Conservation (phyloP, 1,284 basidiomycete species). For the Thelephora terrestris region DNA sequence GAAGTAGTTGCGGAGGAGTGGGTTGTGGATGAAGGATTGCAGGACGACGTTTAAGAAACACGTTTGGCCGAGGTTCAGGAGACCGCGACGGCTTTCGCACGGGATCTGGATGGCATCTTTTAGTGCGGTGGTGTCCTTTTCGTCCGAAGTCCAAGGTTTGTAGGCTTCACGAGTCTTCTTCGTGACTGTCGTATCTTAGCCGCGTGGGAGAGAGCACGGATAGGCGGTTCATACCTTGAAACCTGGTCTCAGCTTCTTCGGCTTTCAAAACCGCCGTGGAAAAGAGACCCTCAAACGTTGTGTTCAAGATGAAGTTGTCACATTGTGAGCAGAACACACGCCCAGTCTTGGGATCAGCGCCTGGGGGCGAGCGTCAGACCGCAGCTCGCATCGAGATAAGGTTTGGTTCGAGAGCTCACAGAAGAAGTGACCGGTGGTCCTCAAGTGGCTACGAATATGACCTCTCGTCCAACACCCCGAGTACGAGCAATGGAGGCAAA, state of each 20-base stretch:
- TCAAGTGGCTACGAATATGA: constrained; percentile 49
- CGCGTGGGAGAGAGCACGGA: neutral
- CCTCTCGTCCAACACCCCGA: constrained; percentile 61
- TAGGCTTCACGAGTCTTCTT: constrained; percentile 34
- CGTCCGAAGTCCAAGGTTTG: constrained; percentile 32
- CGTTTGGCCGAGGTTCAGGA: constrained; percentile 90
- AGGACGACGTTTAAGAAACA: constrained; percentile 93
- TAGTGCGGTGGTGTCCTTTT: constrained; percentile 28
- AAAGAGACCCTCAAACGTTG: constrained; percentile 30
- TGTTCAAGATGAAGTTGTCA: constrained; percentile 47
- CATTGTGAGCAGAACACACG: constrained; percentile 48
- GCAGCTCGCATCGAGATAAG: constrained; percentile 3
- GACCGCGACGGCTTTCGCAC: constrained; percentile 75
- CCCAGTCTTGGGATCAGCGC: constrained; percentile 47
- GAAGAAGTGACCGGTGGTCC: constrained; percentile 49
- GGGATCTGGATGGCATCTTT: constrained; percentile 31
- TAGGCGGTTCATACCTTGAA: constrained; percentile 27
- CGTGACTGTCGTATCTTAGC: constrained; percentile 20
- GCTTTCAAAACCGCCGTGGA: constrained; percentile 28
- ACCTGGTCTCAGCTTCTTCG: constrained; percentile 42
- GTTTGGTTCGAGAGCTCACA: constrained; percentile 38
- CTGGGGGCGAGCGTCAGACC: constrained; percentile 23
- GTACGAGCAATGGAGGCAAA: constrained; percentile 70
- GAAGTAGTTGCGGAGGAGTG: constrained; percentile 84
- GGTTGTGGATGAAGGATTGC: constrained; percentile 91